Evolutionary conservation across 768 basidiomycete genomes (phyloP).

Genomic region (Mycena galopus): DNA sequence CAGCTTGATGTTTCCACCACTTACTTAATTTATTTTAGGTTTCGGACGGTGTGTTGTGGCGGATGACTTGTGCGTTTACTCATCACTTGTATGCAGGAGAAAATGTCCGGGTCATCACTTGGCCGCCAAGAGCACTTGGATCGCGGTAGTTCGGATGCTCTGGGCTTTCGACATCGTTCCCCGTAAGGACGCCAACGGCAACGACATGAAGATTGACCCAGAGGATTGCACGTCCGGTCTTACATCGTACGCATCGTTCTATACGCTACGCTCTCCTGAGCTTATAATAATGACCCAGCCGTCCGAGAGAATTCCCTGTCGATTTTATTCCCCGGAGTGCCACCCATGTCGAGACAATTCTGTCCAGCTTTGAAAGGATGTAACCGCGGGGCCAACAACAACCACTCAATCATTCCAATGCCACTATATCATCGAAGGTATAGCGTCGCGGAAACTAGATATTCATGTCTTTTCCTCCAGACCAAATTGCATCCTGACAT

Average conservation of each 20-base stretch:
- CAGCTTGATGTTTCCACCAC: neutral
- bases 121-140: constrained; percentile 10
- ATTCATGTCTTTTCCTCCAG: too few species aligned
- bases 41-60: constrained; percentile 14
- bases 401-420: too few species aligned
- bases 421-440: too few species aligned
- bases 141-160: neutral
- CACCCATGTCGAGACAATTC: constrained; percentile 4
- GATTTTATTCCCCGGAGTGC: constrained; percentile 9
- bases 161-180: neutral
- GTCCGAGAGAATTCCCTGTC: neutral
- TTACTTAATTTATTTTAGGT: neutral
- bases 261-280: too few species aligned
- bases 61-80: neutral
- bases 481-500: too few species aligned
- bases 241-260: constrained; percentile 9
- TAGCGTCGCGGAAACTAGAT: too few species aligned
- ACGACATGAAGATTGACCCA: neutral
- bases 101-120: constrained; percentile 11
- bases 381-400: too few species aligned
- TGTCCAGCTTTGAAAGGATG: too few species aligned
- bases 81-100: neutral
- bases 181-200: neutral
- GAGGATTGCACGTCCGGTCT: neutral
- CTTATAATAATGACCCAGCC: too few species aligned